phyloP scores from a whole-genome alignment of 2,329 filamentous ascomycete species.

The Talaromyces sp. region DNA sequence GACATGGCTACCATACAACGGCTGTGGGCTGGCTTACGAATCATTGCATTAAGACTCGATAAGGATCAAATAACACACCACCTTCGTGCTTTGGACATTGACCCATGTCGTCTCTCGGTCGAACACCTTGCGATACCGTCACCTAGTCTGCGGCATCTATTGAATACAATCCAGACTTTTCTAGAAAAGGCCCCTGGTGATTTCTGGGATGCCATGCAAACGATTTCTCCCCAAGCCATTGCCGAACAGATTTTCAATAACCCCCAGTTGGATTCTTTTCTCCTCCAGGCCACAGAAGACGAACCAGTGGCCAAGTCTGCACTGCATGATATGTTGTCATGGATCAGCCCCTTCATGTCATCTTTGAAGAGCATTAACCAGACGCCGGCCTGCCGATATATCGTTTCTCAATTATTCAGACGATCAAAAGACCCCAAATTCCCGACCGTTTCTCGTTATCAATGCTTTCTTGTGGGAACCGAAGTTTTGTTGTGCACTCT shows the following conservation, averaged over 20 bases:
- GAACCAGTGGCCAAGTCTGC: conserved; percentile 49
- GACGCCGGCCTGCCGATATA: conserved; percentile 71
- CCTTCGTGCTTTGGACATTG: conserved; percentile 70
- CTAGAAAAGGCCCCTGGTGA: conserved; percentile 69
- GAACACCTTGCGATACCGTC: conserved; percentile 60
- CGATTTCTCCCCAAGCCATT: conserved; percentile 71
- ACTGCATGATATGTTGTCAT: conserved; percentile 62
- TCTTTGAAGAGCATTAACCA: conserved; percentile 72
- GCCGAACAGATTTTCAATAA: conserved; percentile 79
- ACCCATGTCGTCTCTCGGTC: conserved; percentile 55
- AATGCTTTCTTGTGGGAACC: conserved; percentile 43
- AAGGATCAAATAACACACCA: conserved; percentile 70
- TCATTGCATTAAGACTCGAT: conserved; percentile 68
- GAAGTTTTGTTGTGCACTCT: conserved; percentile 41
- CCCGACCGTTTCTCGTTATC: conserved; percentile 36
- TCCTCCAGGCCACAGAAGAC: conserved; percentile 48
- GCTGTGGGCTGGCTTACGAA: conserved; percentile 73
- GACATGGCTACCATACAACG: conserved; percentile 54
- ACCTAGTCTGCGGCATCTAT: conserved; percentile 60
- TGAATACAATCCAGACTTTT: conserved; percentile 64
- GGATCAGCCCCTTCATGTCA: conserved; percentile 70
- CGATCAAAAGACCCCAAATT: conserved; percentile 41
- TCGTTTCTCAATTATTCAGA: conserved; percentile 69
- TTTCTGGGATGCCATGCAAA: conserved; percentile 83
- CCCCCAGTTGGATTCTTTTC: conserved; percentile 55